Percentiles rank a stretch among this genome's conserved stretches.
Conservation (phyloP, 192 early-diverging fungal genomes). For the Lunasporangiospora selenospora region DNA sequence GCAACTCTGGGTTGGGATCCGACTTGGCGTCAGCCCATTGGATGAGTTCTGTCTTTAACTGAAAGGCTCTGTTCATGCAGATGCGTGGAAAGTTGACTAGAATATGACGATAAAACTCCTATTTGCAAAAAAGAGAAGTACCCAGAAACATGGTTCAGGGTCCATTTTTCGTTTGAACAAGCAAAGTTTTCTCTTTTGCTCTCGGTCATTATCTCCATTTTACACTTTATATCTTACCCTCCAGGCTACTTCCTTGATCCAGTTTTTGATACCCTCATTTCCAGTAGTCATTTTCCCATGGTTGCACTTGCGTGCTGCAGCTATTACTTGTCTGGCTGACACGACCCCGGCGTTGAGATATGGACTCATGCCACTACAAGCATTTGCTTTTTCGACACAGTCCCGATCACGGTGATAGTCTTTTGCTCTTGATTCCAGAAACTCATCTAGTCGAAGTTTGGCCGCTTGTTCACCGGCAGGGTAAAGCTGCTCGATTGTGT, state of each 20-base stretch:
- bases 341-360: slow-evolving; percentile 63
- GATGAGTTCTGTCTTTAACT: slow-evolving; percentile 57
- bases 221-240: too few relatives aligned
- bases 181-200: too few relatives aligned
- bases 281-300: slow-evolving; percentile 53
- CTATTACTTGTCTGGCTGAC: slow-evolving; percentile 56
- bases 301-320: slow-evolving; percentile 53
- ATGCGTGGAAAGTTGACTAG: slow-evolving; percentile 67
- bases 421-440: slow-evolving; percentile 35
- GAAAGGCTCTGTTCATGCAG: slow-evolving; percentile 65
- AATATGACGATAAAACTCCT: slow-evolving; percentile 74
- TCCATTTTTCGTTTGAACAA: too few relatives aligned
- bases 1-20: too few relatives aligned
- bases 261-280: slow-evolving; percentile 57
- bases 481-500: slow-evolving; percentile 10
- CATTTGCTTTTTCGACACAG: slow-evolving; percentile 42
- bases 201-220: too few relatives aligned
- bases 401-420: slow-evolving; percentile 56
- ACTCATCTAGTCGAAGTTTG: slow-evolving; percentile 36
- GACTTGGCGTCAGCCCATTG: slow-evolving; percentile 57
- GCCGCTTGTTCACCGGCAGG: slow-evolving; percentile 63
- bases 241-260: slow-evolving; percentile 74
- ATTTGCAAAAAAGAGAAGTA: background rate
- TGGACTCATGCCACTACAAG: slow-evolving; percentile 54
- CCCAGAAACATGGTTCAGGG: too few relatives aligned